Conservation (phyloP, 805 yeast species). For the Lipomyces sp. region DNA sequence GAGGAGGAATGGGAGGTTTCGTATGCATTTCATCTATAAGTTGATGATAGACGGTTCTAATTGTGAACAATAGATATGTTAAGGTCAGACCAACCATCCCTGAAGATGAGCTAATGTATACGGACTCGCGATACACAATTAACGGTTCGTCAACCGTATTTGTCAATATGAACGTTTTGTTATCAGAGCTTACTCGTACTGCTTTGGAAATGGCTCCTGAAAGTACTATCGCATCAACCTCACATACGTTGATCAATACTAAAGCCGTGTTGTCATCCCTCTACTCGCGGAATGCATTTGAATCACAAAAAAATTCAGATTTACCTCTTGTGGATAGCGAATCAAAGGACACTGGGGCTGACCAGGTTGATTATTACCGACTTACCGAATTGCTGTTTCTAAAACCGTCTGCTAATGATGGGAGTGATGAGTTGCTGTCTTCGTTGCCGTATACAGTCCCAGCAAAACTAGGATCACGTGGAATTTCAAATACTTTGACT, state of each 20-base stretch:
- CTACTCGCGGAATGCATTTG: slow-evolving; percentile 26
- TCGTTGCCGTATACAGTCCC: slow-evolving; percentile 21
- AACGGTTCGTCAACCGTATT: slow-evolving; percentile 35
- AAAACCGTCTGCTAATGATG: slow-evolving; percentile 16
- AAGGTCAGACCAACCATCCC: slow-evolving; percentile 32
- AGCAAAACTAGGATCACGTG: slow-evolving; percentile 36
- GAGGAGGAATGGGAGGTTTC: slow-evolving; percentile 37
- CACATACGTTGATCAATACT: slow-evolving; percentile 16
- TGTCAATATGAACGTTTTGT: slow-evolving; percentile 24
- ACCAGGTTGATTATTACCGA: slow-evolving; percentile 7
- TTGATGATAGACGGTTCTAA: not conserved
- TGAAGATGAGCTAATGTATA: slow-evolving; percentile 25
- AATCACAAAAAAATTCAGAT: slow-evolving; percentile 4
- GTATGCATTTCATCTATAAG: slow-evolving; percentile 2
- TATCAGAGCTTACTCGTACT: slow-evolving; percentile 16
- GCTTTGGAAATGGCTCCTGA: not conserved
- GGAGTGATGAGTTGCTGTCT: slow-evolving; percentile 9
- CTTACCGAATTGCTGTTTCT: slow-evolving; percentile 29
- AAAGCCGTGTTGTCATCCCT: slow-evolving; percentile 30
- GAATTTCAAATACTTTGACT: slow-evolving; percentile 32
- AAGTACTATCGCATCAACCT: slow-evolving; percentile 3
- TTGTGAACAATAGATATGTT: slow-evolving; percentile 16
- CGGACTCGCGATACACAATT: slow-evolving; percentile 32
- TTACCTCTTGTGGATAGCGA: not conserved
- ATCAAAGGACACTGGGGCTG: not conserved